phyloP scores from a whole-genome alignment of 176 grass and related monocot species.

The Cocos nucifera region DNA sequence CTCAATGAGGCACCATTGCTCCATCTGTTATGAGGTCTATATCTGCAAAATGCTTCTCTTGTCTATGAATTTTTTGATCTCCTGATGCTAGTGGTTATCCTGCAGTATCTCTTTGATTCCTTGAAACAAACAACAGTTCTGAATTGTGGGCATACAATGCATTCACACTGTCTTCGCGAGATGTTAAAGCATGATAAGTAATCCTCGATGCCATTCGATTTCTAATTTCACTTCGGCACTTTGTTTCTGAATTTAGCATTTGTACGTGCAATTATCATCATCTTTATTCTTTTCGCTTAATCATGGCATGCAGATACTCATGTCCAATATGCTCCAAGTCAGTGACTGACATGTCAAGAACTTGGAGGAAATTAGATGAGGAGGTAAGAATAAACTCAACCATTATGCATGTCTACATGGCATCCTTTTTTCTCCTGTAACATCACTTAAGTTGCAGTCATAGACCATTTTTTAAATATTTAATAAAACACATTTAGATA shows the following conservation, averaged over 20 bases:
- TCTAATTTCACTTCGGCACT: not conserved
- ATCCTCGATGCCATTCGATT: slow-evolving; percentile 17
- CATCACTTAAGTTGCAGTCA: too few relatives aligned
- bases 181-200: slow-evolving; percentile 97
- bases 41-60: not conserved
- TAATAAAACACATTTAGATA: too few relatives aligned
- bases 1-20: slow-evolving; percentile 83
- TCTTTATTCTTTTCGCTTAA: not conserved
- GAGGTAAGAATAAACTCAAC: slow-evolving; percentile 33
- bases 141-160: slow-evolving; percentile 88
- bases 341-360: slow-evolving; percentile 69
- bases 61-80: slow-evolving; percentile 13
- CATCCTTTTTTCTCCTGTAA: too few relatives aligned
- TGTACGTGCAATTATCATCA: not conserved
- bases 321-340: slow-evolving; percentile 79
- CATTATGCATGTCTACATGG: too few relatives aligned
- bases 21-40: slow-evolving; percentile 84
- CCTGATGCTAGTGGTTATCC: slow-evolving; percentile 1
- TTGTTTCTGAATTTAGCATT: too few relatives aligned
- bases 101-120: slow-evolving; percentile 80
- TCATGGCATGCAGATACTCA: slow-evolving; percentile 42
- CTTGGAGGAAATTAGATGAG: slow-evolving; percentile 58
- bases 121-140: slow-evolving; percentile 68
- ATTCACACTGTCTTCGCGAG: slow-evolving; percentile 60
- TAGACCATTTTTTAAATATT: too few relatives aligned